phyloP scores from a whole-genome alignment of 805 yeast genomes.

The Cyberlindnera xylosilytica region DNA sequence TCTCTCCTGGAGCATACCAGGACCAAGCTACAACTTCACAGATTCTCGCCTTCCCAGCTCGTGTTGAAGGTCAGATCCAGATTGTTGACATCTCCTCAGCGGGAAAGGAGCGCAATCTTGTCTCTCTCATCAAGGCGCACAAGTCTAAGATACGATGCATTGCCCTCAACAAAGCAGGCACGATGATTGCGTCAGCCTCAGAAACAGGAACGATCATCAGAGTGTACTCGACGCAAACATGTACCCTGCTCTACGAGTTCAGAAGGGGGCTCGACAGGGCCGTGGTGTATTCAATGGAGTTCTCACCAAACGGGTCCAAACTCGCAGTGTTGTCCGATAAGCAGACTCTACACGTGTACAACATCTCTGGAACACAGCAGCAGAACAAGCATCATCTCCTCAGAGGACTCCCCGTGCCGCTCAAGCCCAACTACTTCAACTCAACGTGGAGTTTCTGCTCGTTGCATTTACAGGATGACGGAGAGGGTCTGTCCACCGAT shows the following conservation, averaged over 20 bases:
- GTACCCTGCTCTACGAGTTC: slow-evolving; percentile 75
- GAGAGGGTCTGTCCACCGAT: slow-evolving; percentile 28
- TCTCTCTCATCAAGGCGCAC: slow-evolving; percentile 76
- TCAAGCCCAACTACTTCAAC: slow-evolving; percentile 71
- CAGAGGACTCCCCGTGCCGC: slow-evolving; percentile 50
- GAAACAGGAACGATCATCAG: slow-evolving; percentile 80
- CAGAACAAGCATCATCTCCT: slow-evolving; percentile 63
- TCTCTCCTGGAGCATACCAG: slow-evolving; percentile 27
- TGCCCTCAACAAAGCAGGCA: slow-evolving; percentile 60
- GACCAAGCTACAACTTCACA: slow-evolving; percentile 34
- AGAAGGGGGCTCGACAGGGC: slow-evolving; percentile 90
- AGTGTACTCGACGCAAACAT: slow-evolving; percentile 64
- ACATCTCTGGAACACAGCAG: slow-evolving; percentile 37
- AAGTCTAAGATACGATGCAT: slow-evolving; percentile 60
- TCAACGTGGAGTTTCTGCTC: slow-evolving; percentile 89
- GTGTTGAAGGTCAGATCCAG: slow-evolving; percentile 74
- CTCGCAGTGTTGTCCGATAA: slow-evolving; percentile 88
- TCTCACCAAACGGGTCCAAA: slow-evolving; percentile 70
- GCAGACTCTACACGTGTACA: slow-evolving; percentile 83
- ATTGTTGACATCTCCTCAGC: slow-evolving; percentile 68
- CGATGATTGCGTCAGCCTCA: slow-evolving; percentile 75
- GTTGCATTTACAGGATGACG: slow-evolving; percentile 42
- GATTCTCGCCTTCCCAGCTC: slow-evolving; percentile 74
- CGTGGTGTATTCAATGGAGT: slow-evolving; percentile 73
- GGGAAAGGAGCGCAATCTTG: slow-evolving; percentile 59